phyloP scores from a whole-genome alignment of 192 early-diverging fungal species.

The Coemansia sp. region DNA sequence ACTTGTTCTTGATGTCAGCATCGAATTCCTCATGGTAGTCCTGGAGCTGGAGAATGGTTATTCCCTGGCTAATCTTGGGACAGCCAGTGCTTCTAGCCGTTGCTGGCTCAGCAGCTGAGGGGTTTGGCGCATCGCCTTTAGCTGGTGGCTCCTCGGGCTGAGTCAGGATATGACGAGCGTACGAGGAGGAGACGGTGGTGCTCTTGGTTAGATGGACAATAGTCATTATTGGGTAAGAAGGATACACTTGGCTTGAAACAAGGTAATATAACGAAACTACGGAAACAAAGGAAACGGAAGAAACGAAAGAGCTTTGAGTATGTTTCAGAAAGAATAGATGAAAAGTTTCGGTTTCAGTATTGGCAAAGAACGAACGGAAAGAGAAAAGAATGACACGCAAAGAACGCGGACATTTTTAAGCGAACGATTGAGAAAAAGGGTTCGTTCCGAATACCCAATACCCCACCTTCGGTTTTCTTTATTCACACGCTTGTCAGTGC shows the following conservation, averaged over 20 bases:
- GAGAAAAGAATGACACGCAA: too few species aligned
- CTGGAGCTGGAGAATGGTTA: conserved; percentile 32
- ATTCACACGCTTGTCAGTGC: too few species aligned
- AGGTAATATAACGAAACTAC: not conserved
- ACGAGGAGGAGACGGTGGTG: conserved; percentile 28
- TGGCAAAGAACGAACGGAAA: too few species aligned
- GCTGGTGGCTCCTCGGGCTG: conserved; percentile 6
- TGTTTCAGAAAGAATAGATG: too few species aligned
- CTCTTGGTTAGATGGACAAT: conserved; percentile 24
- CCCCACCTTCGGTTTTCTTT: too few species aligned
- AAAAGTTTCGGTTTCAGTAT: too few species aligned
- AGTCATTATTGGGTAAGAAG: conserved; percentile 32
- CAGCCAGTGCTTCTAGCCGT: not conserved
- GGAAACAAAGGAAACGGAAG: not conserved
- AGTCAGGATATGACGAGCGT: conserved; percentile 49
- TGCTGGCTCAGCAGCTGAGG: not conserved
- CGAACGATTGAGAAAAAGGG: too few species aligned
- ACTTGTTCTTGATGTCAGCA: conserved; percentile 68
- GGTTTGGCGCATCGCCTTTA: not conserved
- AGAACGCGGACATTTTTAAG: too few species aligned
- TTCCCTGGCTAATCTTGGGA: not conserved
- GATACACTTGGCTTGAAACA: not conserved
- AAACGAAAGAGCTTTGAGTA: not conserved
- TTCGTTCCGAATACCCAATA: too few species aligned
- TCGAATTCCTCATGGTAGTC: conserved; percentile 54